These are phyloP conservation scores for Sherardia arvensis DNA, from an alignment of 257 asterid genomes.

Conservation along the genomic window DNA sequence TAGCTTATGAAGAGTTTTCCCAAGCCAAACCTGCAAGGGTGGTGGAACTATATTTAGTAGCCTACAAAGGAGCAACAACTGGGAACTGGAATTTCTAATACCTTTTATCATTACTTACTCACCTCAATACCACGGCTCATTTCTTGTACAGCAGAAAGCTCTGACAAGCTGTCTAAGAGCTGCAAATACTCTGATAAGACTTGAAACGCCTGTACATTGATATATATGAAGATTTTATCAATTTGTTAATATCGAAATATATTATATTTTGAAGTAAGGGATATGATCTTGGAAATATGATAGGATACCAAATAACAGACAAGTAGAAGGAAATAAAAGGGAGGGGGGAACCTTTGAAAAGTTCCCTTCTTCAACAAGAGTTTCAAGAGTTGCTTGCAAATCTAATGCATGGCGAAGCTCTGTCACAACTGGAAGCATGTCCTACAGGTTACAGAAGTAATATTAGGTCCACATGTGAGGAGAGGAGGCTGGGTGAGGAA, in stretches of 20 bases:
- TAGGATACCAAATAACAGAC: slow-evolving; percentile 16
- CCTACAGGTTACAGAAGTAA: slow-evolving; percentile 43
- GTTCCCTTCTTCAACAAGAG: slow-evolving; percentile 72
- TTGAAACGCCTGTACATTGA: slow-evolving; percentile 79
- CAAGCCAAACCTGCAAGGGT: slow-evolving; percentile 83
- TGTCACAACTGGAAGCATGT: slow-evolving; percentile 70
- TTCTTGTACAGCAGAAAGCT: slow-evolving; percentile 80
- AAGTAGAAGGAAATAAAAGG: slow-evolving; percentile 26
- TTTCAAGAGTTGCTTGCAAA: slow-evolving; percentile 78
- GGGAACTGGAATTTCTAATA: neutral
- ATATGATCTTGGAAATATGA: slow-evolving; percentile 11
- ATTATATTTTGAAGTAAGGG: slow-evolving; percentile 13
- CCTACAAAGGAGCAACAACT: neutral
- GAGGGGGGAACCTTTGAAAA: slow-evolving; percentile 70
- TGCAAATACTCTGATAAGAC: slow-evolving; percentile 89
- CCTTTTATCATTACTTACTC: slow-evolving; percentile 1
- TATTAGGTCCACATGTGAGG: slow-evolving; percentile 5
- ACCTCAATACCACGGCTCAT: slow-evolving; percentile 97
- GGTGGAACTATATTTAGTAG: neutral
- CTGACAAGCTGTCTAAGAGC: slow-evolving; percentile 74
- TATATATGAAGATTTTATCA: slow-evolving; percentile 18
- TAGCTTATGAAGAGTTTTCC: slow-evolving; percentile 90
- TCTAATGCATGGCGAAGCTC: slow-evolving; percentile 81
- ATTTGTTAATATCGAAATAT: slow-evolving; percentile 4
- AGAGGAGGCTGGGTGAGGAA: no score